Evolutionary conservation across 495 filamentous ascomycete species (phyloP).

Genomic region (Penicillium paradoxum): DNA sequence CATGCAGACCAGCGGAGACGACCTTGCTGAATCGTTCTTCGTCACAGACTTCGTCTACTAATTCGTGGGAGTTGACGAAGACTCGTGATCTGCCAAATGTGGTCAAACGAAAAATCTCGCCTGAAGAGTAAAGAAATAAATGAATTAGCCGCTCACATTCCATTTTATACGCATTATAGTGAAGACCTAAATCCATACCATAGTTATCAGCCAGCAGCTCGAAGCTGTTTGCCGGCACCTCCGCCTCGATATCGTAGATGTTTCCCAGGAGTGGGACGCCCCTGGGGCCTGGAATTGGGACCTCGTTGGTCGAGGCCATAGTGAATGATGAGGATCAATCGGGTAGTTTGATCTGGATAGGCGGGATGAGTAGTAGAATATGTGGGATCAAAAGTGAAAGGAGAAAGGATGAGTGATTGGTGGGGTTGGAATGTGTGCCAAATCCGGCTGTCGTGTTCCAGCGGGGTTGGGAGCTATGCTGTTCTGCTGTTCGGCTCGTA

Average conservation of each 20-base stretch:
- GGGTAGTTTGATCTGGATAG: not conserved
- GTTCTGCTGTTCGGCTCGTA: too few species aligned
- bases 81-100: conserved; percentile 25
- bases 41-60: conserved; percentile 63
- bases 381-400: too few species aligned
- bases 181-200: conserved; percentile 28
- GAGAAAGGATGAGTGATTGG: not conserved
- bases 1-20: conserved; percentile 39
- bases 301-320: conserved; percentile 18
- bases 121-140: conserved; percentile 17
- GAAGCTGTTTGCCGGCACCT: conserved; percentile 49
- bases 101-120: conserved; percentile 51
- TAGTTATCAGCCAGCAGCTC: conserved; percentile 57
- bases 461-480: not conserved
- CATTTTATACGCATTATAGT: not conserved
- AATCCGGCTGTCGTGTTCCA: conserved; percentile 3
- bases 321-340: not conserved
- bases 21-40: conserved; percentile 61
- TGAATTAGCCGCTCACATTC: not conserved
- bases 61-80: conserved; percentile 45
- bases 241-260: conserved; percentile 53
- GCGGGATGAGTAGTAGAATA: not conserved
- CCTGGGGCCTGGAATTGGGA: conserved; percentile 56
- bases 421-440: conserved; percentile 7
- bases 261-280: conserved; percentile 65